Evolutionary conservation across 1,284 basidiomycete species (phyloP).

Genomic region (Agaricales sp.): DNA sequence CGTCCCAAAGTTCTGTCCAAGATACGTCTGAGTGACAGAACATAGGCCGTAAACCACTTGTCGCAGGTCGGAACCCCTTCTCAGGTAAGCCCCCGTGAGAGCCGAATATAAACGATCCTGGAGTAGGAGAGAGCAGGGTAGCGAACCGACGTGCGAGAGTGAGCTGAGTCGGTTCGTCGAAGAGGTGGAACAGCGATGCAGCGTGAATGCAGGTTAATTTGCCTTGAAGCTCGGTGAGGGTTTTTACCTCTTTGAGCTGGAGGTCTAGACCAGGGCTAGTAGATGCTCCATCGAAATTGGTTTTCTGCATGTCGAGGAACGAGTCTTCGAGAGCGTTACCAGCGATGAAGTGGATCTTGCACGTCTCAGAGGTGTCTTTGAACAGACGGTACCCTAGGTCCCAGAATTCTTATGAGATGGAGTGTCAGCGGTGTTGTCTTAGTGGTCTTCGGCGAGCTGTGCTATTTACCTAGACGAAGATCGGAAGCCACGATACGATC

Average conservation of each 20-base stretch:
- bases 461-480: not conserved
- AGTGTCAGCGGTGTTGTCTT: not conserved
- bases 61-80: not conserved
- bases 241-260: not conserved
- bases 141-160: not conserved
- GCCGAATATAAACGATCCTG: not conserved
- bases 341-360: not conserved
- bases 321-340: not conserved
- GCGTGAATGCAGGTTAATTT: not conserved
- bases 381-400: not conserved
- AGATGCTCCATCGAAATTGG: not conserved
- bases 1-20: conserved; percentile 22
- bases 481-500: not conserved
- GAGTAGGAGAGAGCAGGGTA: not conserved
- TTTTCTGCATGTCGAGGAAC: not conserved
- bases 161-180: not conserved
- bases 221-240: not conserved
- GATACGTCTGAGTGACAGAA: conserved; percentile 21
- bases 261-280: not conserved
- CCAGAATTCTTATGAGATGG: not conserved
- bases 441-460: not conserved
- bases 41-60: conserved; percentile 7
- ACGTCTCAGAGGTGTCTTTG: not conserved
- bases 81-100: not conserved
- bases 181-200: not conserved